Conservation (phyloP, 495 filamentous ascomycete genomes). For the Penicillium bovifimosum region DNA sequence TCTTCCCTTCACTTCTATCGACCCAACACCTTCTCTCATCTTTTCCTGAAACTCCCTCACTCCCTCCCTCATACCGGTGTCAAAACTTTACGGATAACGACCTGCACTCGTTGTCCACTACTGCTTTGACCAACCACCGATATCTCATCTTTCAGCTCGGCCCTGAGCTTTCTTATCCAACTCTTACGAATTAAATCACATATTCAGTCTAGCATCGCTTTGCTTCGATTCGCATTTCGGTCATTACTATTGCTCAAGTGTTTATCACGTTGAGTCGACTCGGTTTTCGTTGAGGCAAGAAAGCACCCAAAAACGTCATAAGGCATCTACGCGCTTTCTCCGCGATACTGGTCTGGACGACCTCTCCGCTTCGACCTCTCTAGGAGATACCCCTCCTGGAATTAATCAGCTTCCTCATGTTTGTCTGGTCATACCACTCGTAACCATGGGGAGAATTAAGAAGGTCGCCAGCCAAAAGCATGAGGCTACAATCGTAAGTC, state of each 20-base stretch:
- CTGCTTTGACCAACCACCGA: slow-evolving; percentile 28
- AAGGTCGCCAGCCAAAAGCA: slow-evolving; percentile 90
- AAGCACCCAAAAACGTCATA: slow-evolving; percentile 43
- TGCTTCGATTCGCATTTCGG: background rate
- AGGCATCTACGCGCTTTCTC: slow-evolving; percentile 35
- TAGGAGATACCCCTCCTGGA: slow-evolving; percentile 32
- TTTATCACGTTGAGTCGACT: slow-evolving; percentile 14
- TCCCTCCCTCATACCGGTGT: slow-evolving; percentile 10
- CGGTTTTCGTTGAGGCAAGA: slow-evolving; percentile 28
- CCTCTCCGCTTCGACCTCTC: slow-evolving; percentile 22
- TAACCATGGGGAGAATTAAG: slow-evolving; percentile 90
- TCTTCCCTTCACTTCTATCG: slow-evolving; percentile 15
- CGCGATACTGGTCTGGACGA: slow-evolving; percentile 32
- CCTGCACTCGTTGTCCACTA: slow-evolving; percentile 47
- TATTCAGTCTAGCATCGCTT: slow-evolving; percentile 10
- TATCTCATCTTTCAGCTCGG: slow-evolving; percentile 18
- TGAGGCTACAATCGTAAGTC: slow-evolving; percentile 84
- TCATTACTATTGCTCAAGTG: background rate
- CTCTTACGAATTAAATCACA: slow-evolving; percentile 9
- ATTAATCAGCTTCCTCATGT: slow-evolving; percentile 40
- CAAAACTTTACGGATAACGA: slow-evolving; percentile 33
- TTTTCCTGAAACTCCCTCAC: slow-evolving; percentile 13
- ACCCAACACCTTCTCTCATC: slow-evolving; percentile 11
- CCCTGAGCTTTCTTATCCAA: slow-evolving; percentile 11
- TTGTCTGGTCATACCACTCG: slow-evolving; percentile 31